Base-by-base conservation (phyloP, 139 green algal genomes). In the Ettlia oleoabundans region DNA sequence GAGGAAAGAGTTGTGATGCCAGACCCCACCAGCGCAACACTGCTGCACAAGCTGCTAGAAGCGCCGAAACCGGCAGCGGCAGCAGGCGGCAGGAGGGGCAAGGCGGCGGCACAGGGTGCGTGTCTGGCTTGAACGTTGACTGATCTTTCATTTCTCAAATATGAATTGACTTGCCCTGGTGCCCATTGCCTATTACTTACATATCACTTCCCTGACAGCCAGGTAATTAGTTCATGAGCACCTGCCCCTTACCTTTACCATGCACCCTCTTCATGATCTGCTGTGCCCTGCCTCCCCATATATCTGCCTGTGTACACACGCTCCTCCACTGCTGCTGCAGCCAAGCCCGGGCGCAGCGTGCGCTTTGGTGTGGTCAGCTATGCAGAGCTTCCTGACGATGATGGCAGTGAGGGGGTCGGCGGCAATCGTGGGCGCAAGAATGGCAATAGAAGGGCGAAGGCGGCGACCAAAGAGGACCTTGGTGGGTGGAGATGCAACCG, bases 1-100 rank as follows among this genome's bases (percentile, higher is more conserved):
- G 71, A 73, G 61, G 35, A 80, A 8, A 28, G 80, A 1, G 32
- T 85, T 3, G 71, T 80, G 24, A 81, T 85, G 72, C 80, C 72
- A 26, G 71, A 81, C 42, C 80, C 80, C 32, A 30, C 65, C 72
- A 62, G n/a, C 3, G 71, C 72, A 4, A 51, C 43, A 9, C 72
- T 80, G 32, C 32, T 85, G 19, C 53, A 58, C 58, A 81, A 81
- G 61, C n/a, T 41, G 75, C 47, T 66, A 1, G 51, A 30, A 21
- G 64, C 64, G n/a, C 24, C 70, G 7, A n/a, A 7, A 9, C 9
- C 53, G 4, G 52, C 70, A 5, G 28, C 53, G 22, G 37, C 47
- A 22, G 77, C 77, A 65, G 62, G 67, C 35, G 47, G 32, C 7
- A 22, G 35, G 1, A 28, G 2, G 33, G 38, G 61, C 33, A 21